Evolutionary conservation across 1,284 basidiomycete genomes (phyloP), one percentile per base, ranked within the genome.

Genomic region (Sporisorium exsertum): DNA sequence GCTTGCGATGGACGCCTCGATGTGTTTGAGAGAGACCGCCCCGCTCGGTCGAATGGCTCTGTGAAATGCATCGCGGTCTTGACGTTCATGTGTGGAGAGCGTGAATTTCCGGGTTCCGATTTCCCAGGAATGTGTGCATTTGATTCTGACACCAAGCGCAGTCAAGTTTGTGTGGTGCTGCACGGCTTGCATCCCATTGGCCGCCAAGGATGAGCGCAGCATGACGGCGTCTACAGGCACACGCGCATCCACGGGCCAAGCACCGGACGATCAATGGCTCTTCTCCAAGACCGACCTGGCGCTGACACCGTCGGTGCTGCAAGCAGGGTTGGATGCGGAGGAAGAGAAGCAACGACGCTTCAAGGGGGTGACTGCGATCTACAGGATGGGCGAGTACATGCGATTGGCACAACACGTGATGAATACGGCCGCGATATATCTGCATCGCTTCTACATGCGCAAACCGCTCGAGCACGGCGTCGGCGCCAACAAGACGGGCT

Each of bases 391-490:
- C 57, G 82, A 84, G 49, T 81, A 72, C 56, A 70, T 82, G 70
- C 66, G 79, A 52, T 63, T 84, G 51, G 40, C 58, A 26, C 80
- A 81, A 49, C 81, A 84, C 49, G 82, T 84, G 27, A 74, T 81
- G 65, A 73, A 74, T 12, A 79, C 82, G 0, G 94, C 93, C 18
- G 92, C 93, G 29, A 93, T 92, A 5, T 94, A 94, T 89, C 92
- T 96, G 72, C 95, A 97, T 86, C 90, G 95, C 15, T 97, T 97
- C 87, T 97, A 93, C 87, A 95, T 97, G 94, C 90, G 95, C 58
- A 91, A 90, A 81, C 91, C 94, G 26, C 60, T 83, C 35, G 70
- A 75, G 43, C 57, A 71, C 45, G 72, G 71, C 89, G 91, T 79
- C 42, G 71, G 71, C 89, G 91, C 80, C 91, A 94, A 81, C 92